Conservation (phyloP, 176 grass and related monocot genomes). For the Bonia amplexicaulis region DNA sequence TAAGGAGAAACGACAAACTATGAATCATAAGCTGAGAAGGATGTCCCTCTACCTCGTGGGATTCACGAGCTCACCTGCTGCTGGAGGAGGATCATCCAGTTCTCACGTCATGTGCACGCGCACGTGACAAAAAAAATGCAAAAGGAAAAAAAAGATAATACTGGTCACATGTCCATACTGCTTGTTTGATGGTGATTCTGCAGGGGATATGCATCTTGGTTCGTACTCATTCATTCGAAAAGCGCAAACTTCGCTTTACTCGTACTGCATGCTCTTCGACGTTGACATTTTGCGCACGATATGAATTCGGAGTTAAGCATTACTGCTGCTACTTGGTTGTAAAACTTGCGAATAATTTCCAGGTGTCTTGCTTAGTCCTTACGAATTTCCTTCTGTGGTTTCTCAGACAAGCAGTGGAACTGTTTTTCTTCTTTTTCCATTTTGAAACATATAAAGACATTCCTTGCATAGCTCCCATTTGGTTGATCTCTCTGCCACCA, state of each 20-base stretch:
- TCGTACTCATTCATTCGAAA: conserved; percentile 6
- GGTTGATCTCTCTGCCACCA: too few species aligned
- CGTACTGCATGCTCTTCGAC: neutral
- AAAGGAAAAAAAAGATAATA: neutral
- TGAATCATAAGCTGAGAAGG: too few species aligned
- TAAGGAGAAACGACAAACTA: too few species aligned
- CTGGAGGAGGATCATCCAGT: conserved; percentile 14
- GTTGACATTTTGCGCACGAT: neutral
- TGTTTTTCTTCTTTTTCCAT: too few species aligned
- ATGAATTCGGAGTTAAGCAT: neutral
- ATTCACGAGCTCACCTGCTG: neutral
- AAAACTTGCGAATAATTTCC: neutral
- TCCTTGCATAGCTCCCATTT: neutral
- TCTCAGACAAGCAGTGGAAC: neutral
- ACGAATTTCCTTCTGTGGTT: neutral
- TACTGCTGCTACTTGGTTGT: neutral
- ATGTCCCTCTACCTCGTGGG: too few species aligned
- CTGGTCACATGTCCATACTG: neutral
- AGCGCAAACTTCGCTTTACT: neutral
- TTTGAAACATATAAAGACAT: neutral
- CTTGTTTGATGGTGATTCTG: neutral
- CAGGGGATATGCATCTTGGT: neutral
- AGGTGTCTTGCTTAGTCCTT: too few species aligned
- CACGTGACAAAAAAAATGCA: neutral
- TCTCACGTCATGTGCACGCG: neutral